phyloP scores from a whole-genome alignment of 2,329 filamentous ascomycete species.

The Westerdykella aurantiaca region DNA sequence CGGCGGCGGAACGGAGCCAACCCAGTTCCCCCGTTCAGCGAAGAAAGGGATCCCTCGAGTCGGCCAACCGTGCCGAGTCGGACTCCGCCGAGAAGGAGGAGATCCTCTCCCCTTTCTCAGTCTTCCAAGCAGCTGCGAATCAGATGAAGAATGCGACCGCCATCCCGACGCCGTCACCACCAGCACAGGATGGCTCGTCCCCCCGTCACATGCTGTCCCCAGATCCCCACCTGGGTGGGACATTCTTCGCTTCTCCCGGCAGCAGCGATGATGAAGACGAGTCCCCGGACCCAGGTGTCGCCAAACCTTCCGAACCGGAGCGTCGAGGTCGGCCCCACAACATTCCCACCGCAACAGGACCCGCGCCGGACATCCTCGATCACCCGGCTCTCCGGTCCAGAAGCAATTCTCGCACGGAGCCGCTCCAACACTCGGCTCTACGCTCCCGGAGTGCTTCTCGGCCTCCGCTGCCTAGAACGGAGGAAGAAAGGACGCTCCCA shows the following conservation, averaged over 20 bases:
- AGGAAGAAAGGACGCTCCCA: constrained; percentile 2
- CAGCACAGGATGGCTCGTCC: too few relatives aligned
- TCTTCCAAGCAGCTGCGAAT: constrained; percentile 43
- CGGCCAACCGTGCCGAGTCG: background rate
- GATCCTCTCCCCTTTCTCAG: constrained; percentile 37
- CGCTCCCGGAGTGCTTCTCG: constrained; percentile 8
- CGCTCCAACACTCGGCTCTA: constrained; percentile 10
- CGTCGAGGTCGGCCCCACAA: constrained; percentile 27
- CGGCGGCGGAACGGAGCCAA: background rate
- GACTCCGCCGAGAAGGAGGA: constrained; percentile 20
- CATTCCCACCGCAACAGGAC: constrained; percentile 27
- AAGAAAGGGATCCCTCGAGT: background rate
- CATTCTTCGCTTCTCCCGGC: constrained; percentile 28
- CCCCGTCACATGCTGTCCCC: constrained; percentile 9
- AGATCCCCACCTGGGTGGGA: constrained; percentile 13
- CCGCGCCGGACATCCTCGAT: constrained; percentile 31
- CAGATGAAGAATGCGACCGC: constrained; percentile 37
- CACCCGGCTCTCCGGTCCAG: constrained; percentile 35
- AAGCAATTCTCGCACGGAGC: constrained; percentile 19
- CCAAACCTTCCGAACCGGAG: constrained; percentile 16
- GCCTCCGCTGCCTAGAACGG: background rate
- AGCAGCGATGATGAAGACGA: constrained; percentile 32
- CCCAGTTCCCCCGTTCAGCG: background rate
- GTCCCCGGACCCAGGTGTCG: constrained; percentile 7
- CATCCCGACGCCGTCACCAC: constrained; percentile 8